Percentiles rank a stretch among this genome's conserved stretches.
Conservation (phyloP, 495 filamentous ascomycete species). For the Tuber borchii region DNA sequence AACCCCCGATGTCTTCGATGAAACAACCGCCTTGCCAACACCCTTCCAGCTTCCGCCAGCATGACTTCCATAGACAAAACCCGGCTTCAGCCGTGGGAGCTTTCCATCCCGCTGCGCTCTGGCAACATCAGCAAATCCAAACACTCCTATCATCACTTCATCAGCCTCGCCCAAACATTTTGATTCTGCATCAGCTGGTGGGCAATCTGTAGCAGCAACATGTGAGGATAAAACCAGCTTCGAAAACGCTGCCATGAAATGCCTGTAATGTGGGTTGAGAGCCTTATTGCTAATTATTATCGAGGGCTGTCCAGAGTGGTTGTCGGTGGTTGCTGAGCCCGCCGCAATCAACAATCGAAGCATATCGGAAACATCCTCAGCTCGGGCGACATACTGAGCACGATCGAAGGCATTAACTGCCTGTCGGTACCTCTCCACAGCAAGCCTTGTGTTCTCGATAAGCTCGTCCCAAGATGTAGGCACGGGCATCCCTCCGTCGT, state of each 20-base stretch:
- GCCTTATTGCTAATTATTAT: slow-evolving; percentile 97
- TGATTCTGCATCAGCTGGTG: slow-evolving; percentile 66
- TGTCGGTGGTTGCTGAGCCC: slow-evolving; percentile 93
- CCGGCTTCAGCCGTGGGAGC: slow-evolving; percentile 81
- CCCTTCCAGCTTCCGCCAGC: slow-evolving; percentile 80
- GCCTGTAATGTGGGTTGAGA: slow-evolving; percentile 91
- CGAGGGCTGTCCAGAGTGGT: slow-evolving; percentile 97
- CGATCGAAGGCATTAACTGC: slow-evolving; percentile 71
- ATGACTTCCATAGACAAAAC: slow-evolving; percentile 77
- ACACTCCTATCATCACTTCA: slow-evolving; percentile 85
- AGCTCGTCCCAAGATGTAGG: slow-evolving; percentile 81
- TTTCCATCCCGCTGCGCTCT: slow-evolving; percentile 82
- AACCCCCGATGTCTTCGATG: slow-evolving; percentile 14
- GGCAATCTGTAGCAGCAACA: slow-evolving; percentile 91
- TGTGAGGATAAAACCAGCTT: slow-evolving; percentile 98
- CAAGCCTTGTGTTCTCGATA: slow-evolving; percentile 80
- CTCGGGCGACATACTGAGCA: slow-evolving; percentile 82
- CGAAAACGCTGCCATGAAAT: slow-evolving; percentile 99
- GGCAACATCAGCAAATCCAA: slow-evolving; percentile 91
- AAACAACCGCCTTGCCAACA: slow-evolving; percentile 8
- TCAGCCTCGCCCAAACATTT: slow-evolving; percentile 96
- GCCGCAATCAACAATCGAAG: slow-evolving; percentile 87
- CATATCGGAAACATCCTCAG: slow-evolving; percentile 96
- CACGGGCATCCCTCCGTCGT: slow-evolving; percentile 65
- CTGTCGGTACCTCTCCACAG: slow-evolving; percentile 80